These are phyloP conservation scores for Avena sativa DNA, from an alignment of 176 grass and related monocot genomes.

Conservation along the genomic window DNA sequence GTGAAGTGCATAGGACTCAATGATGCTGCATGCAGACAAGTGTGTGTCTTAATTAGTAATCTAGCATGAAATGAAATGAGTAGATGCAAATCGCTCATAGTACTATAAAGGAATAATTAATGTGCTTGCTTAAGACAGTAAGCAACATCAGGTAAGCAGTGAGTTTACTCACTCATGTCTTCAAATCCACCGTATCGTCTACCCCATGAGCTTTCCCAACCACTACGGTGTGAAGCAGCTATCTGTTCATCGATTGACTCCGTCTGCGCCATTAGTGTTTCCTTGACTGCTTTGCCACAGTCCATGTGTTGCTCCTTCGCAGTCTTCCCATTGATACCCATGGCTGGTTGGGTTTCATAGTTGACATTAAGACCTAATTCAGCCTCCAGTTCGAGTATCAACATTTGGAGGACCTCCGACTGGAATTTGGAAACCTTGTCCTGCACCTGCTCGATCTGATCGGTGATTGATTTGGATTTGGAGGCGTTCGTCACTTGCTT, in stretches of 20 bases:
- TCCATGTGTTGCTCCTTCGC: too few relatives aligned
- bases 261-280: too few relatives aligned
- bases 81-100: too few relatives aligned
- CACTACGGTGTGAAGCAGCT: background rate
- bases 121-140: background rate
- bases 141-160: background rate
- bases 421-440: background rate
- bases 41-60: background rate
- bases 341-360: too few relatives aligned
- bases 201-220: background rate
- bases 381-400: background rate
- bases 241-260: background rate
- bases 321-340: too few relatives aligned
- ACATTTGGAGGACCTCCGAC: background rate
- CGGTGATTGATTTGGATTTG: background rate
- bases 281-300: too few relatives aligned
- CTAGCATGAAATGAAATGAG: background rate
- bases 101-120: background rate
- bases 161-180: background rate
- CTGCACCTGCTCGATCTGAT: background rate
- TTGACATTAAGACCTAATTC: background rate
- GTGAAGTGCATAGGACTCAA: background rate
- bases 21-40: background rate
- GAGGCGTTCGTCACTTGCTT: background rate
- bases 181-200: background rate